Evolutionary conservation across 495 filamentous ascomycete species (phyloP).

Genomic region (Xylaria nigripes): DNA sequence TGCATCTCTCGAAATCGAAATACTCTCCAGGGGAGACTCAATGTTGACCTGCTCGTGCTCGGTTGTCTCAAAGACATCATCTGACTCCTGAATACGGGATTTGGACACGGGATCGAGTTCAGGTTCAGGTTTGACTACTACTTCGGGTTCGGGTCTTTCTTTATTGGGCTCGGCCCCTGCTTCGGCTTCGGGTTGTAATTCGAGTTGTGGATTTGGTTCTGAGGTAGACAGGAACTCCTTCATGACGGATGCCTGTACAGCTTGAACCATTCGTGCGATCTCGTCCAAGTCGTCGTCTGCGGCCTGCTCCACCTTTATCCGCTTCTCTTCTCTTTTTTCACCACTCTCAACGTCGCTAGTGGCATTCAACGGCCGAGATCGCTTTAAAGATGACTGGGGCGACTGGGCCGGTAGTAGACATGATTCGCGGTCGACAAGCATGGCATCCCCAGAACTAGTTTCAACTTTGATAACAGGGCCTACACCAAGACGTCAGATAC

Average conservation of each 20-base stretch:
- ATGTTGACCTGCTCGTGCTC: slow-evolving; percentile 10
- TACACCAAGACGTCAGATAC: slow-evolving; percentile 9
- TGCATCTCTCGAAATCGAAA: slow-evolving; percentile 10
- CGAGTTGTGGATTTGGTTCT: neutral
- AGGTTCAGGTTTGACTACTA: neutral
- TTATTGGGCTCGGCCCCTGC: neutral
- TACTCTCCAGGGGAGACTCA: slow-evolving; percentile 6
- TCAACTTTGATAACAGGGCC: slow-evolving; percentile 23
- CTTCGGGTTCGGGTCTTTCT: neutral
- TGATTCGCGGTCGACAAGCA: slow-evolving; percentile 18
- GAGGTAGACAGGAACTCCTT: slow-evolving; percentile 17
- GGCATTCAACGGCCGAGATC: slow-evolving; percentile 20
- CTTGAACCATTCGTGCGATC: slow-evolving; percentile 22
- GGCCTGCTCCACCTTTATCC: slow-evolving; percentile 26
- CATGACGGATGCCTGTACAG: slow-evolving; percentile 23
- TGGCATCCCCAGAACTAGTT: slow-evolving; percentile 12
- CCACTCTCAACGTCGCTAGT: slow-evolving; percentile 15
- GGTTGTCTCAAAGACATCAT: slow-evolving; percentile 13
- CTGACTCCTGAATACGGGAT: neutral
- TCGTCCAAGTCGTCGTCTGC: slow-evolving; percentile 18
- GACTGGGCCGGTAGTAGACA: neutral
- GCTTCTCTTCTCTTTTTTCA: slow-evolving; percentile 23
- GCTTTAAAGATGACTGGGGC: slow-evolving; percentile 26
- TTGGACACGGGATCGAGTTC: slow-evolving; percentile 4
- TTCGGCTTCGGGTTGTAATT: neutral